Percentiles rank a stretch among this genome's conserved stretches.
These are phyloP conservation scores for Beauveria varroae DNA, from an alignment of 2,329 filamentous ascomycete species.

Conservation along the genomic window DNA sequence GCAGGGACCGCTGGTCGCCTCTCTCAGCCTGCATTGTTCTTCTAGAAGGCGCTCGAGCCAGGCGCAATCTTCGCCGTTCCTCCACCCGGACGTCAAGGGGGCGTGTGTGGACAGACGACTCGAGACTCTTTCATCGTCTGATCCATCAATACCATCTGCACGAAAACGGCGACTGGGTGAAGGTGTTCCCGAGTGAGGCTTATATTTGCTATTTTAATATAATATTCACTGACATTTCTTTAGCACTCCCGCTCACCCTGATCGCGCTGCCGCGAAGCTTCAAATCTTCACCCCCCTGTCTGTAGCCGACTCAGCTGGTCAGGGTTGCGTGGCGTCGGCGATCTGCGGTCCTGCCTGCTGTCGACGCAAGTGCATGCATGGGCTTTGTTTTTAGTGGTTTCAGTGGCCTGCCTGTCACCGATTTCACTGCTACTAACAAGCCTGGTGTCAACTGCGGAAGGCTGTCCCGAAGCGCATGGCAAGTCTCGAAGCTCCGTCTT, in stretches of 20 bases:
- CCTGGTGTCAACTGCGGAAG: background rate
- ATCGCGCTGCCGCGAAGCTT: background rate
- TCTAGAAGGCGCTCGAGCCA: slow-evolving; percentile 11
- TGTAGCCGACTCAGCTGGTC: slow-evolving; percentile 10
- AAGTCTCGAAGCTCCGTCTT: background rate
- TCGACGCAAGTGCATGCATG: background rate
- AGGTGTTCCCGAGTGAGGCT: background rate
- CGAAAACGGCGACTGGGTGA: background rate
- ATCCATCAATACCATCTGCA: background rate
- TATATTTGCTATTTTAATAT: background rate
- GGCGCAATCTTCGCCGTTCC: background rate
- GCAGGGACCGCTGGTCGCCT: background rate
- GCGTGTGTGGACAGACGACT: background rate
- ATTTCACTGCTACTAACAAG: background rate
- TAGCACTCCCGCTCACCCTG: background rate
- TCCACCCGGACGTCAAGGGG: background rate
- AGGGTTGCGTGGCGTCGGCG: slow-evolving; percentile 12
- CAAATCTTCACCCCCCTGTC: background rate
- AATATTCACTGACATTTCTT: background rate
- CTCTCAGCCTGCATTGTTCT: slow-evolving; percentile 4
- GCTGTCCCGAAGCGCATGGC: background rate
- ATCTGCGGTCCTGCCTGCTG: slow-evolving; percentile 5
- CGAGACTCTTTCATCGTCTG: background rate
- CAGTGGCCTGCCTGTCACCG: background rate
- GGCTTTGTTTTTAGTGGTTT: slow-evolving; percentile 4